These are phyloP conservation scores for Proliferodiscus dingleyae DNA, from an alignment of 2,329 filamentous ascomycete species.

Conservation along the genomic window DNA sequence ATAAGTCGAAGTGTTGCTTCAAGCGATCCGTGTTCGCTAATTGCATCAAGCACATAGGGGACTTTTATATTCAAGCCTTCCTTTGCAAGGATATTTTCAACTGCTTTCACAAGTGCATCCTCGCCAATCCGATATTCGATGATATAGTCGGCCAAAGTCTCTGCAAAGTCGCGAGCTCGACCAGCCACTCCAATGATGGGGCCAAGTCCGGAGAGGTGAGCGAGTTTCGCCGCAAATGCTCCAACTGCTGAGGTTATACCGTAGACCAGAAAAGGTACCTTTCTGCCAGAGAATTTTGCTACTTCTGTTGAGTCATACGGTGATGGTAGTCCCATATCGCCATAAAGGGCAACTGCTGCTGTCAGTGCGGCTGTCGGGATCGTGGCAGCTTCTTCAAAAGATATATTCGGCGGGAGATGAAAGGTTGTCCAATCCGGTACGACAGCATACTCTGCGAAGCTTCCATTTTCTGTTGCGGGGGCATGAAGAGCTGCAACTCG, in stretches of 20 bases:
- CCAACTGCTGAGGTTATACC: conserved; percentile 50
- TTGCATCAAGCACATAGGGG: conserved; percentile 19
- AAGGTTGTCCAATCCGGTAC: conserved; percentile 51
- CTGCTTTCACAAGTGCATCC: conserved; percentile 30
- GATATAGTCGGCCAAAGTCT: conserved; percentile 46
- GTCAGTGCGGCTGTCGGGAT: conserved; percentile 39
- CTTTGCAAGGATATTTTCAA: conserved; percentile 12
- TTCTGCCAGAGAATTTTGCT: conserved; percentile 19
- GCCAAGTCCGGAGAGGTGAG: conserved; percentile 42
- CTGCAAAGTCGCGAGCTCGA: conserved; percentile 39
- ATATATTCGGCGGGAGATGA: conserved; percentile 18
- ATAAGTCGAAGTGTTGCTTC: conserved; percentile 9
- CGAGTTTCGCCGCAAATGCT: conserved; percentile 50
- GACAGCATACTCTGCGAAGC: conserved; percentile 56
- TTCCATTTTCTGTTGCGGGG: conserved; percentile 45
- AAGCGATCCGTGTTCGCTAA: conserved; percentile 16
- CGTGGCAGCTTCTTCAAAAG: conserved; percentile 34
- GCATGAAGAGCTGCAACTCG: conserved; percentile 44
- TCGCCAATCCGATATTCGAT: conserved; percentile 51
- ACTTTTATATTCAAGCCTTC: conserved; percentile 8
- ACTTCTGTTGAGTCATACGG: conserved; percentile 31
- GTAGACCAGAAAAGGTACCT: conserved; percentile 40
- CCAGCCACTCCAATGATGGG: conserved; percentile 55
- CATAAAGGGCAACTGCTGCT: conserved; percentile 35
- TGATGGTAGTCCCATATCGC: conserved; percentile 32